Evolutionary conservation across 2,329 filamentous ascomycete species (phyloP), one percentile per base, ranked within the genome.

Genomic region (Fusarium transvaalense): DNA sequence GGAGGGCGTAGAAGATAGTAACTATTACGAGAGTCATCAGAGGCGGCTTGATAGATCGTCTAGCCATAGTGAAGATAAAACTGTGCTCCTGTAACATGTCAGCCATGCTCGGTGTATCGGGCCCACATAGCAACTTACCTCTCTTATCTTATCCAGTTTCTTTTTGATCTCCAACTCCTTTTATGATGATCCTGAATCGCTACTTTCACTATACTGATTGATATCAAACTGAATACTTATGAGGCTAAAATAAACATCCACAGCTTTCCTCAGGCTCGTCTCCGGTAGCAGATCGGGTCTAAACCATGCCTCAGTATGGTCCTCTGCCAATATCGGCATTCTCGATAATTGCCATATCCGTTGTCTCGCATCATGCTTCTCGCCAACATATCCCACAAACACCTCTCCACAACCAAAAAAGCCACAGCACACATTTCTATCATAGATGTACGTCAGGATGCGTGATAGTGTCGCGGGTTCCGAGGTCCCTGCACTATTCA

Each of bases 281-380:
- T 46, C 46, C 2, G 59, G 39, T 15, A 41, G 1, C 3, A 17
- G 41, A 2, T 61, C 59, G 5, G 57, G 34, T 14, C 35, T 12
- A 1, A 42, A 58, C 57, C 57, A 60, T 14, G 42, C 7, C 23
- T 48, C 57, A 1, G 19, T 21, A 29, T 48, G 57, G 3, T 29
- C 25, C n/a, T 50, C 53, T 4, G 56, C 17, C 0, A 61, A 10
- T n/a, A 61, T 45, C 0, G 59, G 59, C 34, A 61, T 55, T 1
- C 56, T 32, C 5, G 59, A 61, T 2, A 61, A 3, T 3, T 31
- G 39, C 59, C 59, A 62, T n/a, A 62, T 62, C 4, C 56, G 27
- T 3, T 61, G 46, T 15, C 59, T 54, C 5, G 56, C 61, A 15
- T 62, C 56, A 8, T 62, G 59, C n/a, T 62, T 62, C 6, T 46